These are phyloP conservation scores for Psilocybe cyanescens DNA, from an alignment of 768 basidiomycete genomes.

Conservation along the genomic window DNA sequence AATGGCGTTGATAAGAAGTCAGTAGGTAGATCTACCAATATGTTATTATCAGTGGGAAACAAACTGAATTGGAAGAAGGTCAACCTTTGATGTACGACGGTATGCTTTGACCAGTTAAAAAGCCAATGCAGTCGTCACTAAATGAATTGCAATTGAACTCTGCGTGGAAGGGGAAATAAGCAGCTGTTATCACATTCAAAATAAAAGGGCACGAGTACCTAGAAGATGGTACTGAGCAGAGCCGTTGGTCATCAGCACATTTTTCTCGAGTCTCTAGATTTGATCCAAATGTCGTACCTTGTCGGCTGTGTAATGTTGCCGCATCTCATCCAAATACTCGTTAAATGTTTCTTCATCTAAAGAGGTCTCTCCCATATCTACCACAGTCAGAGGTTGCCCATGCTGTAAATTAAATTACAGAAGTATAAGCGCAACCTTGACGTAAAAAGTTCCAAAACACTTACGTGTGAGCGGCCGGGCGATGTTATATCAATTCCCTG, in stretches of 20 bases:
- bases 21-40: conserved; percentile 62
- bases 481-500: conserved; percentile 74
- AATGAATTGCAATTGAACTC: conserved; percentile 98
- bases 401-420: conserved; percentile 48
- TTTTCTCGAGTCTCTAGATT: no score
- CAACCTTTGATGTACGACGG: conserved; percentile 82
- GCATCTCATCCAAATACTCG: conserved; percentile 80
- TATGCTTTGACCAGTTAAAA: conserved; percentile 83
- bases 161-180: conserved; percentile 23
- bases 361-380: conserved; percentile 79
- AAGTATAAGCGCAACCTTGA: neutral
- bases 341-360: conserved; percentile 85
- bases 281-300: conserved; percentile 55
- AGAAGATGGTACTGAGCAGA: conserved; percentile 76
- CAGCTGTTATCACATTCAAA: neutral
- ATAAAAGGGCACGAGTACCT: conserved; percentile 44
- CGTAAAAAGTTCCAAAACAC: conserved; percentile 39
- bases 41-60: neutral
- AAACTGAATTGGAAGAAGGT: conserved; percentile 14
- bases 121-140: conserved; percentile 85
- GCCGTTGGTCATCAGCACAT: no score
- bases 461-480: conserved; percentile 84
- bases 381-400: conserved; percentile 68
- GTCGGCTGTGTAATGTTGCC: conserved; percentile 84
- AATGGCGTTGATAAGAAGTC: conserved; percentile 92